Evolutionary conservation across 176 grass and related monocot species (phyloP).

Genomic region (Zoysia pacifica): DNA sequence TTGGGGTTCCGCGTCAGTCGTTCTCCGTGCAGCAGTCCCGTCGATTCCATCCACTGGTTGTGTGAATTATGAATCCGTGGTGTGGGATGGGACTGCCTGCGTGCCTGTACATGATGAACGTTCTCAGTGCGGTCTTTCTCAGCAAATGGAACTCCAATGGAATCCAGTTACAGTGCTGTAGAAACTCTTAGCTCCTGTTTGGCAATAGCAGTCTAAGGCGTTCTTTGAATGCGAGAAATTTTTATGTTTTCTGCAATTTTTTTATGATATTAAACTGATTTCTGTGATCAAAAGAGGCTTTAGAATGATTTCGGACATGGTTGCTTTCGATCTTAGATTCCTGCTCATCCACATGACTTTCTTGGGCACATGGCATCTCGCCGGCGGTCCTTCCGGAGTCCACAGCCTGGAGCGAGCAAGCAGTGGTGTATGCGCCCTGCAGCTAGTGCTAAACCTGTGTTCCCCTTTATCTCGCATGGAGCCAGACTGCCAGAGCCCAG

Average conservation of each 20-base stretch:
- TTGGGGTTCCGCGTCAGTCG: conserved; percentile 26
- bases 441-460: too few relatives aligned
- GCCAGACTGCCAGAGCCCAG: neutral
- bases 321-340: neutral
- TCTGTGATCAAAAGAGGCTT: too few relatives aligned
- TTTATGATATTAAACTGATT: too few relatives aligned
- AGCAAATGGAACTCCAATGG: neutral
- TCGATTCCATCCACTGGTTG: conserved; percentile 14
- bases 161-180: too few relatives aligned
- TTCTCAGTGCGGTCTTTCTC: neutral
- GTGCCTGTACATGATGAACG: neutral
- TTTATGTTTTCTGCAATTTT: too few relatives aligned
- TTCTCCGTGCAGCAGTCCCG: neutral
- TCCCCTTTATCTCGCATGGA: neutral
- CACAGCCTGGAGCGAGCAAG: conserved; percentile 24
- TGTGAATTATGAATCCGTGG: conserved; percentile 2
- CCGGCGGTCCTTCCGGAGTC: conserved; percentile 16
- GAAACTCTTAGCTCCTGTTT: too few relatives aligned
- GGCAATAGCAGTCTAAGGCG: too few relatives aligned
- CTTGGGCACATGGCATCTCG: conserved; percentile 35
- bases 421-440: too few relatives aligned
- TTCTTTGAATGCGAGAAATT: too few relatives aligned
- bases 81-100: neutral
- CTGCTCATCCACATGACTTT: conserved; percentile 49
- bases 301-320: too few relatives aligned